These are phyloP conservation scores for Ceratocystis colombiana DNA, from an alignment of 2,329 filamentous ascomycete species.

Conservation along the genomic window DNA sequence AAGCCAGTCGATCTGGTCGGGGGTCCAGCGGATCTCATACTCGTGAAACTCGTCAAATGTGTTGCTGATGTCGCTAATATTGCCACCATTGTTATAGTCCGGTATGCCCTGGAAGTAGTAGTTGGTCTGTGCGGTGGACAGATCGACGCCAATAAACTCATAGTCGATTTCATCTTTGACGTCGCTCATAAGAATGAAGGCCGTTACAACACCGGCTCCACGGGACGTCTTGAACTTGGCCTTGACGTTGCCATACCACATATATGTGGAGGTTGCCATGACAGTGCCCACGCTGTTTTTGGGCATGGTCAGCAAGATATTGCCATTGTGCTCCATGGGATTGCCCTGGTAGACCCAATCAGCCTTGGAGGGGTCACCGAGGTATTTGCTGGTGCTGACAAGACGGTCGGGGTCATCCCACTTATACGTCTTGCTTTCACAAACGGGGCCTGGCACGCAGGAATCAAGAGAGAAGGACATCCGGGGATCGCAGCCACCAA, in stretches of 20 bases:
- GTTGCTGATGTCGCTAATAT: constrained; percentile 54
- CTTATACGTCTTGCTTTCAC: constrained; percentile 61
- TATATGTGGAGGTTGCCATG: constrained; percentile 70
- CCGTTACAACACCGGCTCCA: constrained; percentile 84
- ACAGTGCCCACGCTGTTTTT: constrained; percentile 77
- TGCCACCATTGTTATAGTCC: constrained; percentile 66
- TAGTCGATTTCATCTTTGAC: constrained; percentile 98
- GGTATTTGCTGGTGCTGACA: constrained; percentile 64
- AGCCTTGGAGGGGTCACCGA: constrained; percentile 66
- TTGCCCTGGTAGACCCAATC: constrained; percentile 87
- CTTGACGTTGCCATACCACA: constrained; percentile 95
- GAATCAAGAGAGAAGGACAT: constrained; percentile 74
- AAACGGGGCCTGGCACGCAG: constrained; percentile 75
- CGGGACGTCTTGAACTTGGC: constrained; percentile 75
- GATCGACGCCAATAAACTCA: constrained; percentile 78
- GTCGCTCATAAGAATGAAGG: constrained; percentile 90
- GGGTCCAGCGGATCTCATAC: constrained; percentile 89
- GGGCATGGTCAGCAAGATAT: constrained; percentile 80
- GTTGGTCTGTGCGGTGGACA: constrained; percentile 76
- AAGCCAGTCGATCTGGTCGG: constrained; percentile 75
- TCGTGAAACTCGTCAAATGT: constrained; percentile 73
- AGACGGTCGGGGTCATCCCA: constrained; percentile 64
- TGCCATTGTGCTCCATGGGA: constrained; percentile 56
- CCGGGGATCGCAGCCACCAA: constrained; percentile 86
- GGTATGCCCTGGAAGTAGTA: constrained; percentile 94